Evolutionary conservation across 1,284 basidiomycete species (phyloP).

Genomic region (Cystobasidium pallidum): DNA sequence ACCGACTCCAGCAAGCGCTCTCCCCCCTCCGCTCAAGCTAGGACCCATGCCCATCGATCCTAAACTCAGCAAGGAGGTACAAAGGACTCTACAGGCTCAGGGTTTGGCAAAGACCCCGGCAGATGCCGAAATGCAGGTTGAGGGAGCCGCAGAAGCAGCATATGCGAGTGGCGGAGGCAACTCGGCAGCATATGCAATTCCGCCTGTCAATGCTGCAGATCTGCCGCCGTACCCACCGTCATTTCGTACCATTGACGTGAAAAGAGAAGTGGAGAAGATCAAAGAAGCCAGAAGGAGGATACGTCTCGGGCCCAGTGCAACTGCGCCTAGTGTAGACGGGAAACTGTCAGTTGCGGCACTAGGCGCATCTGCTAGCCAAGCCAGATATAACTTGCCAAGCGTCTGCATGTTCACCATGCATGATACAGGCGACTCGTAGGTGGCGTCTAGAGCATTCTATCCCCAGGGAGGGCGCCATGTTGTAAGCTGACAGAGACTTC

Average conservation of each 20-base stretch:
- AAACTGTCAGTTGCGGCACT: conserved; percentile 33
- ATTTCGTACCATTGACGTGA: conserved; percentile 85
- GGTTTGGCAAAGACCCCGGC: conserved; percentile 33
- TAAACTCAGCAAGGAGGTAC: conserved; percentile 74
- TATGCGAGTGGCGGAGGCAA: not conserved
- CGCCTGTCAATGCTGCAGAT: conserved; percentile 62
- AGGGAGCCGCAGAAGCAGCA: conserved; percentile 10
- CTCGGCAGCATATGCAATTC: conserved; percentile 25
- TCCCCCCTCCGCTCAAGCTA: conserved; percentile 66
- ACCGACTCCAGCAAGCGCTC: conserved; percentile 1
- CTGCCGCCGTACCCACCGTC: conserved; percentile 75
- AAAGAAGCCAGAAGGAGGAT: conserved; percentile 89
- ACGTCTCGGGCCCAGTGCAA: conserved; percentile 73
- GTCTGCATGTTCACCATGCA: conserved; percentile 91
- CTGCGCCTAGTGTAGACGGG: not conserved
- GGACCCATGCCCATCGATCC: conserved; percentile 77
- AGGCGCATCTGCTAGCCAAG: conserved; percentile 10
- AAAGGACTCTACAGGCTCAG: conserved; percentile 47
- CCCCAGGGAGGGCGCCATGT: too few relatives aligned
- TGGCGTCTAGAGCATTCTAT: conserved; percentile 36
- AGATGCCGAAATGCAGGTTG: conserved; percentile 45
- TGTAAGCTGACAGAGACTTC: conserved; percentile 62
- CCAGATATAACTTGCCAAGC: conserved; percentile 64
- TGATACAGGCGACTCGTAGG: conserved; percentile 85
- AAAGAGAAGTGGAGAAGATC: conserved; percentile 86